Conservation (phyloP, 1,284 basidiomycete species). For the Ganoderma boninense region DNA sequence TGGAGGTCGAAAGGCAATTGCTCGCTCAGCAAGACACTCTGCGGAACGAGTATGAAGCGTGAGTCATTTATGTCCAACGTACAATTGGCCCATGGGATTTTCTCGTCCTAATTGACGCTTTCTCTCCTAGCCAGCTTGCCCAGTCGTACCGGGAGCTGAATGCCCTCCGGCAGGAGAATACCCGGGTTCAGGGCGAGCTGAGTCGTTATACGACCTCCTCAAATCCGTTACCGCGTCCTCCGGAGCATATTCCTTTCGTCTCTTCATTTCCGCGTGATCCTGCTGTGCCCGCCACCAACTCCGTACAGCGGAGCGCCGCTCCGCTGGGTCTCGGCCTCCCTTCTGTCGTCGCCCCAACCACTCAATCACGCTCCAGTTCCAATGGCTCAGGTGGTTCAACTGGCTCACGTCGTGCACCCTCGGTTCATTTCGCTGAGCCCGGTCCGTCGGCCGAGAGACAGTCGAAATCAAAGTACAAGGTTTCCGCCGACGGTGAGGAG, state of each 20-base stretch:
- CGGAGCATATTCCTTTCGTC: constrained; percentile 24
- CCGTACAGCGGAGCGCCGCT: constrained; percentile 4
- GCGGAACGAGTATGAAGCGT: constrained; percentile 40
- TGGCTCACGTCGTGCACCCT: constrained; percentile 16
- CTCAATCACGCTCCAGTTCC: constrained; percentile 16
- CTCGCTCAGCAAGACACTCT: constrained; percentile 34
- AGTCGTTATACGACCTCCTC: constrained; percentile 27
- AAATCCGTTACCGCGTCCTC: constrained; percentile 39
- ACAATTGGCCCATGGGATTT: background rate
- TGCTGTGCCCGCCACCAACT: background rate
- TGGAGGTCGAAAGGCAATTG: constrained; percentile 44
- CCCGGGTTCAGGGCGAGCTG: constrained; percentile 33
- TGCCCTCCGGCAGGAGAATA: constrained; percentile 25
- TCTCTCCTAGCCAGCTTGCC: background rate
- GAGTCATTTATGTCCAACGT: constrained; percentile 16
- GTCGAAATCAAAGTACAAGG: constrained; percentile 15
- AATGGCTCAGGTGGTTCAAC: constrained; percentile 11
- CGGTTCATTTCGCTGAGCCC: constrained; percentile 16
- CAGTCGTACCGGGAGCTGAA: constrained; percentile 13
- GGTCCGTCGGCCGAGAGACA: constrained; percentile 3
- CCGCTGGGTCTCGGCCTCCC: constrained; percentile 6
- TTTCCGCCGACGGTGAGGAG: constrained; percentile 17
- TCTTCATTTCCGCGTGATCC: constrained; percentile 22
- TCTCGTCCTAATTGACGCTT: background rate
- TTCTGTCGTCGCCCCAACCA: constrained; percentile 4